Base-by-base conservation (phyloP, 345 rosid genomes). In the Balakata baccata region DNA sequence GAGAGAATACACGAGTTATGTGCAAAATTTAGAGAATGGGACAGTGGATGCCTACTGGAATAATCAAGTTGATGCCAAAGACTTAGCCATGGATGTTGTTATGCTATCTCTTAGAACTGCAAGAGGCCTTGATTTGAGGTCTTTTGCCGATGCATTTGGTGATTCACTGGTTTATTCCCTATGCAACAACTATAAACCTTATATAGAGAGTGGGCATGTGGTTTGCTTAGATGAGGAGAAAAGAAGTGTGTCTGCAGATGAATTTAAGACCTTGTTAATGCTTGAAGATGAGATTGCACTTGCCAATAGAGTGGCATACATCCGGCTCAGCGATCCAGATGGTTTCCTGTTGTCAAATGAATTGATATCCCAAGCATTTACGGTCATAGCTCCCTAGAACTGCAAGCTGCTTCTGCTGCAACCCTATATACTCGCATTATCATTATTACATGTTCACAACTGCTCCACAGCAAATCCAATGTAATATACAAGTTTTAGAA, bases 61-160 rank as follows among this genome's bases (percentile, higher is more conserved):
- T 62, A 75, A 73, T 70, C 58, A 34, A 49, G 77, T 80, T 34
- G 90, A 92, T 75, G 72, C 76, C 39, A 85, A 80, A 75, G 97
- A 95, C 79, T 77, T 90, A 60, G 97, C 97, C 11, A 82, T 82
- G 82, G 99, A 95, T 78, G 78, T 88, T 41, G 59, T 95, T 75
- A 92, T 95, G 99, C 87, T 95, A 25, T 90, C 98, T 58, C 88
- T 90, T 66, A 90, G 97, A 84, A 94, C 98, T 34, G 87, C 92
- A 51, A 83, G 78, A 78, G 99, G 94, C 62, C 83, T 95, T 52
- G 90, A 92, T 71, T 78, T 92, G 75, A 82, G 79, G 81, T 83
- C 82, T 39, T 90, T 86, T 71, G 72, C 71, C 58, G 85, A 86
- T 68, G 83, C 83, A 77, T 90, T 92, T 79, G 98, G 98, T 13